Conservation (phyloP, 208 protist genomes). For the Leishmania tarentolae region DNA sequence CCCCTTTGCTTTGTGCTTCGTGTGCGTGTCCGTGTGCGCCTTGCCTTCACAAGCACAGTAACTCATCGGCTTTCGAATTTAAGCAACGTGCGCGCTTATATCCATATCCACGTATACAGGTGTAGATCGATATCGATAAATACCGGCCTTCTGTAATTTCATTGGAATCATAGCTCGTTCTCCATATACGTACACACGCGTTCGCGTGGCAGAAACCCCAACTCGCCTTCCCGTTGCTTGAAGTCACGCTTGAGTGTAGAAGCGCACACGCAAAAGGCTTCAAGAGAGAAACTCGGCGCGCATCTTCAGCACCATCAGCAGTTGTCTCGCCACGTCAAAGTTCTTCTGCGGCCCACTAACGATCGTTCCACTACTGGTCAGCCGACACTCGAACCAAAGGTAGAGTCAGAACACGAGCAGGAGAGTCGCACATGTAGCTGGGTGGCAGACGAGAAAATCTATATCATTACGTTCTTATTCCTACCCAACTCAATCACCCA, state of each 20-base stretch:
- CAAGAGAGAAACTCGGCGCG: neutral
- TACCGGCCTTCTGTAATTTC: neutral
- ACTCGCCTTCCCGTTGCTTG: neutral
- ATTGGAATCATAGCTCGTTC: neutral
- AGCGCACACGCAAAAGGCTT: neutral
- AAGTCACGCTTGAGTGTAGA: neutral
- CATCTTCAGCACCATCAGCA: neutral
- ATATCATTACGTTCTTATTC: neutral
- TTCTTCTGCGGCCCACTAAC: neutral
- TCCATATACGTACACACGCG: neutral
- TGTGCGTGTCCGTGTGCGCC: neutral
- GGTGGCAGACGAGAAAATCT: neutral
- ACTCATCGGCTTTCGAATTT: neutral
- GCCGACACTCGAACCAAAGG: neutral
- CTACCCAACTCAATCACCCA: neutral
- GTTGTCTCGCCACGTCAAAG: neutral
- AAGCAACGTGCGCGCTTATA: neutral
- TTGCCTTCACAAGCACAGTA: neutral
- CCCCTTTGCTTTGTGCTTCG: neutral
- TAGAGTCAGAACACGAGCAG: neutral
- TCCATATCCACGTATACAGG: neutral
- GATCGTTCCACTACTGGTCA: neutral
- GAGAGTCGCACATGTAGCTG: neutral
- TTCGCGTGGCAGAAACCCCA: neutral
- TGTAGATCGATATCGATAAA: neutral